These are phyloP conservation scores for Leucocoprinus birnbaumii DNA, from an alignment of 768 basidiomycete species.

Conservation along the genomic window DNA sequence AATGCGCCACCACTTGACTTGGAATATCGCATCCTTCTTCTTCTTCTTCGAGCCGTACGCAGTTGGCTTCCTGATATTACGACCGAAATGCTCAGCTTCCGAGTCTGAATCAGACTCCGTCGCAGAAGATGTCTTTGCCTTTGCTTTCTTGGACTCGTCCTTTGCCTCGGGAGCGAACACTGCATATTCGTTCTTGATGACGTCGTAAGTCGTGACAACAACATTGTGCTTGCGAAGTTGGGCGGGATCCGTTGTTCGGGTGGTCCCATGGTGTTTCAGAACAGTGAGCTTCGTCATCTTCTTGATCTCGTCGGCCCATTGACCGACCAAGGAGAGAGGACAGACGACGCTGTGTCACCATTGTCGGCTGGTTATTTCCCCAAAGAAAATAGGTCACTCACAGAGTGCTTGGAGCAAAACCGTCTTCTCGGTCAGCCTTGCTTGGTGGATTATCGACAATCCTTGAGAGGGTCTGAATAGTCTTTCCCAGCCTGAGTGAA, in stretches of 20 bases:
- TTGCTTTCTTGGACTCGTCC: slow-evolving; percentile 44
- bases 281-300: slow-evolving; percentile 72
- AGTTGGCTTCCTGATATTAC: slow-evolving; percentile 36
- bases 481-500: slow-evolving; percentile 71
- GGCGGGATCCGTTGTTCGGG: slow-evolving; percentile 63
- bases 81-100: slow-evolving; percentile 44
- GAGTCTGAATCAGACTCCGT: slow-evolving; percentile 31
- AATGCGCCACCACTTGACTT: slow-evolving; percentile 79
- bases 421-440: slow-evolving; percentile 66
- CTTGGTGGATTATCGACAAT: slow-evolving; percentile 81
- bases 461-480: slow-evolving; percentile 85
- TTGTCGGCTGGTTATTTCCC: background rate
- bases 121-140: slow-evolving; percentile 33
- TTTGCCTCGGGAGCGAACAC: slow-evolving; percentile 47
- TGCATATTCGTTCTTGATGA: slow-evolving; percentile 76
- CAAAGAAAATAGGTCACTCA: slow-evolving; percentile 28
- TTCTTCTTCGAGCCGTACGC: slow-evolving; percentile 34
- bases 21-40: slow-evolving; percentile 65
- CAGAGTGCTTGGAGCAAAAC: slow-evolving; percentile 73
- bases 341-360: slow-evolving; percentile 68
- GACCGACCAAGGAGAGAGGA: slow-evolving; percentile 82
- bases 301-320: slow-evolving; percentile 87
- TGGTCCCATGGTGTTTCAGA: slow-evolving; percentile 79
- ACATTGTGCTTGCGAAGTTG: slow-evolving; percentile 61
- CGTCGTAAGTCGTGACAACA: slow-evolving; percentile 87